phyloP scores from a whole-genome alignment of 208 protist genomes.

The Leishmania turanica region DNA sequence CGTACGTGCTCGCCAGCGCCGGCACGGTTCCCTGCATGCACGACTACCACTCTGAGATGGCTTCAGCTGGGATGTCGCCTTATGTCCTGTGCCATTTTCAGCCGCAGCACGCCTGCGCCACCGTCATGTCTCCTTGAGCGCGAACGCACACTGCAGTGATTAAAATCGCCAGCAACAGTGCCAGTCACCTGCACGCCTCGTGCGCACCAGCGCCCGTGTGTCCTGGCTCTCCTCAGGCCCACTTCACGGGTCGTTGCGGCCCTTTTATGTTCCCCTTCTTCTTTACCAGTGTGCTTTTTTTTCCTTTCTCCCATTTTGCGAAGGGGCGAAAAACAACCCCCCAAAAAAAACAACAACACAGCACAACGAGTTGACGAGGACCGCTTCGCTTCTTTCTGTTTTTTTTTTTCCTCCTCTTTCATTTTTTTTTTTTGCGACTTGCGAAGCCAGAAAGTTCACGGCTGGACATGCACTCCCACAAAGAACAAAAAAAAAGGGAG shows the following conservation, averaged over 20 bases:
- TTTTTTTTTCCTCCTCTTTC: background rate
- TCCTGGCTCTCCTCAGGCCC: background rate
- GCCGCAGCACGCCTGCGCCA: constrained; percentile 23
- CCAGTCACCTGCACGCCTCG: background rate
- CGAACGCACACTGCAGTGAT: background rate
- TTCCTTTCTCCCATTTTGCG: constrained; percentile 8
- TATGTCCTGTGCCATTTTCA: constrained; percentile 34
- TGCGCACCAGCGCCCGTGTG: background rate
- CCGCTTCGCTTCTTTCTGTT: background rate
- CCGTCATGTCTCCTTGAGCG: constrained; percentile 32
- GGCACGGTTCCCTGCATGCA: constrained; percentile 8
- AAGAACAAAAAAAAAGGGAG: background rate
- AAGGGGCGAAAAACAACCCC: background rate
- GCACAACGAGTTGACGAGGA: background rate
- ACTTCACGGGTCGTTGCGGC: background rate
- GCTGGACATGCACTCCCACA: background rate
- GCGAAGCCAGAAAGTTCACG: background rate
- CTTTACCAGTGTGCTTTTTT: constrained; percentile 2
- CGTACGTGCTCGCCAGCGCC: constrained; percentile 25
- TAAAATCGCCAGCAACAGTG: background rate
- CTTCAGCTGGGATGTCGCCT: constrained; percentile 17
- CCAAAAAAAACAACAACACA: background rate
- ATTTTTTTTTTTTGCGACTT: background rate
- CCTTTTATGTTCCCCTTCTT: background rate
- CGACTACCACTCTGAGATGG: constrained; percentile 22